Evolutionary conservation across 1,284 basidiomycete genomes (phyloP), one percentile per base, ranked within the genome.

Genomic region (Erythrobasidium hasegawianum): DNA sequence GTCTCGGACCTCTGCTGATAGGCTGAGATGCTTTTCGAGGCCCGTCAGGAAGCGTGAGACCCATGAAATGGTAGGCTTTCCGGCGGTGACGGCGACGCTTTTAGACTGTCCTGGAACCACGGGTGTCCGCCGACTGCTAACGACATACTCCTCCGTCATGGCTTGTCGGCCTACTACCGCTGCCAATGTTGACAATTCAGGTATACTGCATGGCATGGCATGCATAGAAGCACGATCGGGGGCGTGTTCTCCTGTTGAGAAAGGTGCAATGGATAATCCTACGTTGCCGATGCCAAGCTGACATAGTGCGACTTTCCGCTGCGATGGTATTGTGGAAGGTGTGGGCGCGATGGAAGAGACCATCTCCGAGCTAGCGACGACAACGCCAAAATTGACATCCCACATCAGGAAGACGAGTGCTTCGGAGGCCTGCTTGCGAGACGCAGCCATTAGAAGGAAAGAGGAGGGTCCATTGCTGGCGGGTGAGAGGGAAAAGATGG

Each of bases 141-240:
- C 27, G 18, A 58, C 8, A 24, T 50, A 65, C 13, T 41, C 43
- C 43, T 49, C 1, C 39, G 56, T 57, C 13, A 50, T 16, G 41
- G 55, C 40, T 20, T 55, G 55, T 33, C 50, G 57, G 43, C 62
- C 62, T 1, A 65, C 39, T 3, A 58, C 49, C 29, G 38, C 53
- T 22, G 62, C 55, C 4, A 65, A 33, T 11, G 22, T 65, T 14
- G 54, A 39, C 7, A 27, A 22, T 2, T 40, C 33, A 2, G 55
- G 55, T 29, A 49, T 38, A 29, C 8, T 2, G 18, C 45, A 65
- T 14, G 56, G 10, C 29, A 65, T 24, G 9, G 56, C 62, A 53
- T 65, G 56, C 18, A 65, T 11, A 10, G 47, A 43, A 14, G 33
- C 41, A 22, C 62, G 41, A 24, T 40, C 41, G 10, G 61, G 40